Percentiles rank a stretch among this genome's conserved stretches.
phyloP scores from a whole-genome alignment of 1,284 basidiomycete genomes.

The Papiliotrema nemorosa region DNA sequence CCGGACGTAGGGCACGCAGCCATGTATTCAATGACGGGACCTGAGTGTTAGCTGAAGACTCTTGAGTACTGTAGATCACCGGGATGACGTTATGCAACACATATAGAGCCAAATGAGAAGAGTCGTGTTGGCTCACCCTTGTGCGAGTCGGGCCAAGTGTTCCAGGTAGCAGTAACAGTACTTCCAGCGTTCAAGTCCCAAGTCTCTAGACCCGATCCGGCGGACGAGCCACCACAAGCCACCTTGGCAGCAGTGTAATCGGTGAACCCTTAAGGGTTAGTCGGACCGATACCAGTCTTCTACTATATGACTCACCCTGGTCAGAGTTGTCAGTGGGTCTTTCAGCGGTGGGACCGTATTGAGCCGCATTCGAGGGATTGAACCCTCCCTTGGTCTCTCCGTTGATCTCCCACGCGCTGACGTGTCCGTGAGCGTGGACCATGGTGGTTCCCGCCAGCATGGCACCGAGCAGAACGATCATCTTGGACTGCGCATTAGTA shows the following conservation, averaged over 20 bases:
- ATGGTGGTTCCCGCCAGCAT: conserved; percentile 5
- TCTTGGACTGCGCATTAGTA: conserved; percentile 4
- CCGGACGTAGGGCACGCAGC: conserved; percentile 16
- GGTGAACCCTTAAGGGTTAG: conserved; percentile 15
- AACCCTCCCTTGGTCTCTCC: conserved; percentile 15
- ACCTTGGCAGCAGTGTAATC: conserved; percentile 16
- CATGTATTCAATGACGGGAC: conserved; percentile 23
- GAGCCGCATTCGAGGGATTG: conserved; percentile 17
- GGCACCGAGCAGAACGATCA: neutral
- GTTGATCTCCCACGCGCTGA: conserved; percentile 12
- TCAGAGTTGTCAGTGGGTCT: conserved; percentile 20
- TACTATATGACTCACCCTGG: conserved; percentile 12
- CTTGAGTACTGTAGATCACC: neutral
- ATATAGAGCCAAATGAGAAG: no score
- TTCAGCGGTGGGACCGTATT: conserved; percentile 17
- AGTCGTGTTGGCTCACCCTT: conserved; percentile 6
- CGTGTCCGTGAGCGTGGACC: conserved; percentile 22
- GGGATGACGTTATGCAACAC: neutral
- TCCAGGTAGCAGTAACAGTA: conserved; percentile 18
- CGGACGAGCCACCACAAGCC: conserved; percentile 19
- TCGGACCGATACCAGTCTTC: neutral
- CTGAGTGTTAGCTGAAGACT: conserved; percentile 6
- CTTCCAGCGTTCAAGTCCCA: conserved; percentile 18
- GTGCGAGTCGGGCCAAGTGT: conserved; percentile 14
- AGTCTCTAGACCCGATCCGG: conserved; percentile 15